These are phyloP conservation scores for Microbotryum scabiosae DNA, from an alignment of 1,284 basidiomycete genomes.

Conservation along the genomic window DNA sequence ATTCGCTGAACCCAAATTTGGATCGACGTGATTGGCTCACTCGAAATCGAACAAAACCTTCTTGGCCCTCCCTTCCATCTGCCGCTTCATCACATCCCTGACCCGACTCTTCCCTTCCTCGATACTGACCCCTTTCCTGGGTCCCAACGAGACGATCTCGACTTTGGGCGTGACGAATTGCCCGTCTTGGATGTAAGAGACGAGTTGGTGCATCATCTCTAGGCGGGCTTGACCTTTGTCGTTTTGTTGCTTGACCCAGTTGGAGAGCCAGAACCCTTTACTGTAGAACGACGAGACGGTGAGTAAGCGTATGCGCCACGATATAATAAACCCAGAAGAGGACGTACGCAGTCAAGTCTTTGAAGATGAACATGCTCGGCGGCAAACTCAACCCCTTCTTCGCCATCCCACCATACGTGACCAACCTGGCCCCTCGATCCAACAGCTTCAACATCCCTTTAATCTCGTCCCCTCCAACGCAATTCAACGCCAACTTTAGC, in stretches of 20 bases:
- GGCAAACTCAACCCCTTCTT: conserved; percentile 68
- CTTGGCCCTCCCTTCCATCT: conserved; percentile 56
- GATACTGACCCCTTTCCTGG: conserved; percentile 39
- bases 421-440: conserved; percentile 32
- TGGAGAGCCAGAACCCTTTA: conserved; percentile 38
- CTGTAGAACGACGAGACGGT: not conserved
- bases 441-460: conserved; percentile 58
- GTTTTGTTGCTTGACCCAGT: conserved; percentile 51
- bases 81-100: conserved; percentile 46
- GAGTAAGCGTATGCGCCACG: not conserved
- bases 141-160: conserved; percentile 53
- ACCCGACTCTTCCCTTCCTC: conserved; percentile 51
- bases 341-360: conserved; percentile 37
- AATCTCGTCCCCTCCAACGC: conserved; percentile 64
- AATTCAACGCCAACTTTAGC: conserved; percentile 60
- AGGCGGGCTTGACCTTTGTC: conserved; percentile 36
- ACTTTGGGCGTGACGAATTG: conserved; percentile 61
- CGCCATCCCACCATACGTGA: conserved; percentile 83
- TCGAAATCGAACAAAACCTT: conserved; percentile 58
- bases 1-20: not conserved
- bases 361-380: conserved; percentile 71
- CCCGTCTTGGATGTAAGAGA: conserved; percentile 48
- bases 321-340: not conserved
- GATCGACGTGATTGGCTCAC: not conserved
- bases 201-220: conserved; percentile 49